Evolutionary conservation across 257 asterid species (phyloP), one percentile per base, ranked within the genome.

Genomic region (Nicotiana otophora): DNA sequence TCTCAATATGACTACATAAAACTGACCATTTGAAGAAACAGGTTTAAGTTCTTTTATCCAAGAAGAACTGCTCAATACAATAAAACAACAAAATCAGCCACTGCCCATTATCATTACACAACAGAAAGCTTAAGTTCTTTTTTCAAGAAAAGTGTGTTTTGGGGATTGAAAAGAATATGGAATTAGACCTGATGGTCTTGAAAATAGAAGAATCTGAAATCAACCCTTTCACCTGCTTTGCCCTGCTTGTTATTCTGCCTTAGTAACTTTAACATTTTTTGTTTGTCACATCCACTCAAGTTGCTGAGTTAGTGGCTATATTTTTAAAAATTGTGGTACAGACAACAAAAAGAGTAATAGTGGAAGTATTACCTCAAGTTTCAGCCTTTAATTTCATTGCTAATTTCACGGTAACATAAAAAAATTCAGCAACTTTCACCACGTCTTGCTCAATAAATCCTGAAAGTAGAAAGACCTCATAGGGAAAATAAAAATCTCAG

Each of bases 181-280:
- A 20, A 33, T 68, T 66, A 72, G 36, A 94, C 98, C 98, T 95
- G 96, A 85, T 92, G 93, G 84, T 88, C 95, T 85, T 93, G 97
- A 57, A 93, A 93, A 89, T 89, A 89, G 88, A 98, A 93, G 86
- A 92, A 88, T 82, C 86, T 90, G 90, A 92, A 92, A 83, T 93
- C 92, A 84, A 92, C 60, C 86, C 84, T 90, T 26, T 89, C 87
- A 78, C 86, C 90, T 30, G 88, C 87, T 86, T 81, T 89, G 77
- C 90, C 81, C n/a, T 87, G 66, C 63, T 82, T 86, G 84, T 77
- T 83, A 68, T 58, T 85, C 33, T 87, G 89, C 86, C 88, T 93
- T 85, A 90, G 97, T 55, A 86, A 84, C 92, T 88, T 95, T 84
- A 89, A 90, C 97, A 91, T 93, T 28, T 23, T 84, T 63, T 20